Evolutionary conservation across 176 grass and related monocot species (phyloP).

Genomic region (Canna indica): DNA sequence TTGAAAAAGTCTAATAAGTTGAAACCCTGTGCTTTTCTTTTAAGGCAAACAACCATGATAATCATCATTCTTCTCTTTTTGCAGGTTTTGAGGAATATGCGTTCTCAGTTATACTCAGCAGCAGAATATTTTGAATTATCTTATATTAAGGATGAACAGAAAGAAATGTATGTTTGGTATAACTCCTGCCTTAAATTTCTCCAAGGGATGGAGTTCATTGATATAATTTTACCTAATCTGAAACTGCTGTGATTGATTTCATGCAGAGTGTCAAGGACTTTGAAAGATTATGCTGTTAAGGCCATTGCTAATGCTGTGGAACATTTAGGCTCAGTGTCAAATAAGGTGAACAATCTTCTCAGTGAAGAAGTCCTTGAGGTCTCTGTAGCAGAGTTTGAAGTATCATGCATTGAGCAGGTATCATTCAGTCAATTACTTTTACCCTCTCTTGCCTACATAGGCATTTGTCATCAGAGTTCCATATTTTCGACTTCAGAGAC

Average conservation of each 20-base stretch:
- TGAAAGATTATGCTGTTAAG: conserved; percentile 82
- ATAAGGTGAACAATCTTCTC: conserved; percentile 82
- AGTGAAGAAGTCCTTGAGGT: conserved; percentile 65
- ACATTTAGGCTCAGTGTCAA: conserved; percentile 84
- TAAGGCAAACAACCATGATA: neutral
- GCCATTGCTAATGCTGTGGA: conserved; percentile 81
- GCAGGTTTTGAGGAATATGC: conserved; percentile 91
- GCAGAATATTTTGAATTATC: conserved; percentile 96
- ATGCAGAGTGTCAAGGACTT: conserved; percentile 63
- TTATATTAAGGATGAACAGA: conserved; percentile 61
- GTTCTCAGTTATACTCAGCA: conserved; percentile 79
- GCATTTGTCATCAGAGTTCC: conserved; percentile 5
- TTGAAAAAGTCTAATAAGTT: no score
- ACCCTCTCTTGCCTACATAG: neutral
- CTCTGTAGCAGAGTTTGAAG: conserved; percentile 52
- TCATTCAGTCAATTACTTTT: neutral
- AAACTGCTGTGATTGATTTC: conserved; percentile 4
- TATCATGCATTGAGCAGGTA: conserved; percentile 93
- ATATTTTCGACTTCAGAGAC: conserved; percentile 46
- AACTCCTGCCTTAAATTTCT: conserved; percentile 10
- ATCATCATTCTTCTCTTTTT: conserved; percentile 19
- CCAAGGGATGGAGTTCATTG: conserved; percentile 8
- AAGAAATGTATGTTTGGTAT: conserved; percentile 47
- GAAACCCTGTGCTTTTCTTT: no score
- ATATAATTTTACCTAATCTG: conserved; percentile 7